These are phyloP conservation scores for Auricularia sp. DNA, from an alignment of 768 basidiomycete genomes.

Conservation along the genomic window DNA sequence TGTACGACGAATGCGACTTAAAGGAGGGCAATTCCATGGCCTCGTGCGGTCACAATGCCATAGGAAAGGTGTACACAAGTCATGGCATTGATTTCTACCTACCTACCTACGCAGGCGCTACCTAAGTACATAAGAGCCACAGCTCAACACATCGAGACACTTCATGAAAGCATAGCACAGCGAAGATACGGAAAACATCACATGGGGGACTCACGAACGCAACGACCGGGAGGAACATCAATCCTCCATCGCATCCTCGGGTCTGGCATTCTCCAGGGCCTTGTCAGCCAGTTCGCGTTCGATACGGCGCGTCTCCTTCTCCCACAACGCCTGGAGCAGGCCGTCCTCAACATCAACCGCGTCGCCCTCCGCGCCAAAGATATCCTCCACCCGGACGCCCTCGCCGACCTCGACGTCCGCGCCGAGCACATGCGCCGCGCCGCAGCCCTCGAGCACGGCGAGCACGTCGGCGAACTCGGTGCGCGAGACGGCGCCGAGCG, in stretches of 20 bases:
- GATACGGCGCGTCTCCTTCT: neutral
- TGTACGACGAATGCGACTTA: too few relatives aligned
- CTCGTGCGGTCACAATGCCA: too few relatives aligned
- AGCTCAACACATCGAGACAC: too few relatives aligned
- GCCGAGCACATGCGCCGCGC: slow-evolving; percentile 15
- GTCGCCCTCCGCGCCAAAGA: neutral
- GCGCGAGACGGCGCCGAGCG: slow-evolving; percentile 57
- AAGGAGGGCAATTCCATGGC: too few relatives aligned
- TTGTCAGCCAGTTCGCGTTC: neutral
- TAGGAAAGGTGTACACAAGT: too few relatives aligned
- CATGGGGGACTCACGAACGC: too few relatives aligned
- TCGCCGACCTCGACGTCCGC: neutral
- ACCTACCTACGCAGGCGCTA: too few relatives aligned
- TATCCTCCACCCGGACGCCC: neutral
- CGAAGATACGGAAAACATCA: too few relatives aligned
- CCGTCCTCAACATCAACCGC: neutral
- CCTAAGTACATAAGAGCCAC: too few relatives aligned
- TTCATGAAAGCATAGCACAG: too few relatives aligned
- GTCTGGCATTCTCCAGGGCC: neutral
- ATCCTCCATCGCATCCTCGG: neutral
- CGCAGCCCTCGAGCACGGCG: slow-evolving; percentile 63
- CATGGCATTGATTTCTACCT: too few relatives aligned
- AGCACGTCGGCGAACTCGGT: slow-evolving; percentile 70
- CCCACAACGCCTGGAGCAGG: neutral
- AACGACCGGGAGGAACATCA: neutral